A percentile compares a stretch with the other conserved stretches of the same genome.
Conservation (phyloP, 768 basidiomycete genomes). For the Auriscalpium vulgare region DNA sequence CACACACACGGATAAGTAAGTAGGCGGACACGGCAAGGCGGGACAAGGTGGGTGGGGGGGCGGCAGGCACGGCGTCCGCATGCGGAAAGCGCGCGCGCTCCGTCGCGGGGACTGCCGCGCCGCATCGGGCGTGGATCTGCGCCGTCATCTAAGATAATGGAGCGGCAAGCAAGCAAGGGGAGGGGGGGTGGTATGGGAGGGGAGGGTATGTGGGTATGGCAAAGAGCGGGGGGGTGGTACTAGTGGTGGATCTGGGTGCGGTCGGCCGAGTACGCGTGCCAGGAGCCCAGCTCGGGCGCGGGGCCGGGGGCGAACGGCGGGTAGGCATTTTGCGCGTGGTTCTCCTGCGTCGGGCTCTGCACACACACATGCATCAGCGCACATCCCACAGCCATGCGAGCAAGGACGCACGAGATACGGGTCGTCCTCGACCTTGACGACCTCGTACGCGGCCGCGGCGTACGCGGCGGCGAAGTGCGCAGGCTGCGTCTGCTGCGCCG, state of each 20-base stretch:
- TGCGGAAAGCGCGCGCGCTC: too few species aligned
- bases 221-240: constrained; percentile 14
- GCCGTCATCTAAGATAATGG: too few species aligned
- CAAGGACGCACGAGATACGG: constrained; percentile 10
- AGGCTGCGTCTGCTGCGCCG: background rate
- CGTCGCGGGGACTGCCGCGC: too few species aligned
- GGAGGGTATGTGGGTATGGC: constrained; percentile 4
- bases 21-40: too few species aligned
- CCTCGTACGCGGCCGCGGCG: constrained; percentile 8
- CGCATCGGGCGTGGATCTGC: too few species aligned
- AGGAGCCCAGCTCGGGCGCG: constrained; percentile 40
- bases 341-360: constrained; percentile 10
- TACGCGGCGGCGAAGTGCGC: constrained; percentile 37
- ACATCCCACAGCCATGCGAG: background rate
- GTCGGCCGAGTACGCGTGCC: constrained; percentile 62
- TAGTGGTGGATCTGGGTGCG: constrained; percentile 55
- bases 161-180: too few species aligned
- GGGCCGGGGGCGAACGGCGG: constrained; percentile 16
- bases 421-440: constrained; percentile 18
- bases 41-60: too few species aligned
- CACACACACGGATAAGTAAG: too few species aligned
- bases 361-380: background rate
- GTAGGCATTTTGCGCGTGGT: constrained; percentile 13
- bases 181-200: too few species aligned
- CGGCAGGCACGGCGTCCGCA: too few species aligned